Evolutionary conservation across 306 rosid genomes (phyloP).

Genomic region (Cucurbita maxima): DNA sequence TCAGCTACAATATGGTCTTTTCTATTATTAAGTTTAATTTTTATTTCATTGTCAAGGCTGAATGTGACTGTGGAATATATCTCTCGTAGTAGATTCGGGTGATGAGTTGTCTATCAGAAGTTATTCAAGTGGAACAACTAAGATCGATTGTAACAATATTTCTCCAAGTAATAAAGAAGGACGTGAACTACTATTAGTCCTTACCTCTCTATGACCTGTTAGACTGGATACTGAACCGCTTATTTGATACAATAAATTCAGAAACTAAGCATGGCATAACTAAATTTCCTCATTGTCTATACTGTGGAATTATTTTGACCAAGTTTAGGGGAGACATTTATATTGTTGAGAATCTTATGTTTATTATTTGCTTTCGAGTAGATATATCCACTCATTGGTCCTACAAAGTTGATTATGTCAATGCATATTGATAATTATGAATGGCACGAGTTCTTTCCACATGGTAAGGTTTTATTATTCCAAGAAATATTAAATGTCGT

Average conservation of each 20-base stretch:
- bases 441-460: constrained; percentile 95
- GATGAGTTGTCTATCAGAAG: background rate
- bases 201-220: background rate
- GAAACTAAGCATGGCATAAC: background rate
- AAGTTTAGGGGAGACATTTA: background rate
- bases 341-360: background rate
- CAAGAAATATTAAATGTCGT: background rate
- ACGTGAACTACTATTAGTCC: background rate
- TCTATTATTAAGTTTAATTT: background rate
- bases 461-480: constrained; percentile 36
- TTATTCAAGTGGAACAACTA: background rate
- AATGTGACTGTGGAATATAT: background rate
- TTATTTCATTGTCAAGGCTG: background rate
- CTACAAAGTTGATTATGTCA: constrained; percentile 68
- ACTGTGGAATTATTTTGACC: background rate
- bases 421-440: constrained; percentile 57
- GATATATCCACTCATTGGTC: constrained; percentile 76
- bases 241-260: background rate
- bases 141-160: background rate
- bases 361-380: constrained; percentile 20
- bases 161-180: background rate
- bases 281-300: background rate
- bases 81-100: background rate
- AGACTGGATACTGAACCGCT: background rate
- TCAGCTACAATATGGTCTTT: background rate